Conservation (phyloP, 2,329 filamentous ascomycete species). For the Grosmannia clavigera region DNA sequence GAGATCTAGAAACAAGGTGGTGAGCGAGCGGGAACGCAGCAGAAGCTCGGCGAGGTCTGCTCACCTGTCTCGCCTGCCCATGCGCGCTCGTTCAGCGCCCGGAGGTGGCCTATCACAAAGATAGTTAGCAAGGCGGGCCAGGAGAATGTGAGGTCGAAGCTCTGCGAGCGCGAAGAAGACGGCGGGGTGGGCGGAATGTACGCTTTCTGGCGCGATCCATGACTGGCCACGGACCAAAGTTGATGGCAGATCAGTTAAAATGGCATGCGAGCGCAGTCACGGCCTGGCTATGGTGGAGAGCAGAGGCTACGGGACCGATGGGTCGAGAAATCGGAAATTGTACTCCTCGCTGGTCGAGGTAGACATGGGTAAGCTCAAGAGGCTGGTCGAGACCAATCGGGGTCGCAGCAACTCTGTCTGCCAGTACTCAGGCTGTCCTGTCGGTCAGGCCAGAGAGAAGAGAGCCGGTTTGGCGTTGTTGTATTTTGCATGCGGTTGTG, state of each 20-base stretch:
- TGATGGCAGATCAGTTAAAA: background rate
- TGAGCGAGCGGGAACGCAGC: background rate
- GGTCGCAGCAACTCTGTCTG: background rate
- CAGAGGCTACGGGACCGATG: slow-evolving; percentile 29
- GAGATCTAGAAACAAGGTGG: slow-evolving; percentile 44
- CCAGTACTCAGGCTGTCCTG: background rate
- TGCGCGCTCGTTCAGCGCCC: slow-evolving; percentile 72
- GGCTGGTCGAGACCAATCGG: slow-evolving; percentile 7
- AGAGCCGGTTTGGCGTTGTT: background rate
- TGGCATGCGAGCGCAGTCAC: slow-evolving; percentile 9
- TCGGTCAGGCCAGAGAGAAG: too few species aligned
- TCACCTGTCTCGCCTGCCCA: slow-evolving; percentile 84
- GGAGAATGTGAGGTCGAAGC: background rate
- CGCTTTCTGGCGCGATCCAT: slow-evolving; percentile 58
- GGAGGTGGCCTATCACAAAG: slow-evolving; percentile 60
- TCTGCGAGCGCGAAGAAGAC: too few species aligned
- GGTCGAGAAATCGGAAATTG: slow-evolving; percentile 28
- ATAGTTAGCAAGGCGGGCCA: background rate
- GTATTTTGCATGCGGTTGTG: background rate
- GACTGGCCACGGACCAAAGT: slow-evolving; percentile 22
- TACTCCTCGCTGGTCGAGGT: slow-evolving; percentile 27
- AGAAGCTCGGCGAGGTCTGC: slow-evolving; percentile 5
- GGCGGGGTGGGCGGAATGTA: slow-evolving; percentile 21
- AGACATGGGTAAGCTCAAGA: slow-evolving; percentile 27
- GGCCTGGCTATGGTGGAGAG: slow-evolving; percentile 1